phyloP scores from a whole-genome alignment of 495 filamentous ascomycete genomes.

The Trichoderma gamsii region DNA sequence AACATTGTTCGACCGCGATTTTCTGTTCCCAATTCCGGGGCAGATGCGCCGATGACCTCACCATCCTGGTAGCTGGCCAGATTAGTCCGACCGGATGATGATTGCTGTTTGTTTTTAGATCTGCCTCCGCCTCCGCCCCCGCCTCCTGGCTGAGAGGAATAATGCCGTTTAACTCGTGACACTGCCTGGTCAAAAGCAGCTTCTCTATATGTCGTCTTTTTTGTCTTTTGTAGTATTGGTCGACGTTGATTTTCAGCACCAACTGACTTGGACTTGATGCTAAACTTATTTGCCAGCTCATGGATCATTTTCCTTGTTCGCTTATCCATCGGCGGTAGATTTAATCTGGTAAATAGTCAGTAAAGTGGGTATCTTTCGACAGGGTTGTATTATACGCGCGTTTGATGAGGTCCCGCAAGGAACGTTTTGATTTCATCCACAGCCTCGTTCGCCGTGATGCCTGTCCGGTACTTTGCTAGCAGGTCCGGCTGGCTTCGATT shows the following conservation, averaged over 20 bases:
- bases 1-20: constrained; percentile 85
- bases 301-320: constrained; percentile 70
- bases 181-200: constrained; percentile 38
- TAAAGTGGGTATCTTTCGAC: not conserved
- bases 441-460: constrained; percentile 66
- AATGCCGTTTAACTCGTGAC: constrained; percentile 36
- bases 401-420: constrained; percentile 55
- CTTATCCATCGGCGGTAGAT: constrained; percentile 81
- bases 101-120: constrained; percentile 29
- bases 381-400: constrained; percentile 40
- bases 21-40: constrained; percentile 74
- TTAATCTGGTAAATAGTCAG: constrained; percentile 46
- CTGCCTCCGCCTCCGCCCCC: constrained; percentile 26
- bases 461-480: constrained; percentile 63
- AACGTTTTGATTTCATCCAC: constrained; percentile 67
- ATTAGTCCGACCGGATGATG: constrained; percentile 18
- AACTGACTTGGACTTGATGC: constrained; percentile 74
- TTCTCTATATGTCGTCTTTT: constrained; percentile 51
- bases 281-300: constrained; percentile 60
- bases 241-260: constrained; percentile 70
- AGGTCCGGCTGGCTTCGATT: constrained; percentile 54
- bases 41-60: constrained; percentile 80
- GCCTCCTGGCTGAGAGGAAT: constrained; percentile 42
- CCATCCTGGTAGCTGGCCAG: constrained; percentile 66
- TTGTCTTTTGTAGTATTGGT: constrained; percentile 70